Evolutionary conservation across 2,329 filamentous ascomycete species (phyloP), one percentile per base, ranked within the genome.

Genomic region (Fusarium guadeloupense): DNA sequence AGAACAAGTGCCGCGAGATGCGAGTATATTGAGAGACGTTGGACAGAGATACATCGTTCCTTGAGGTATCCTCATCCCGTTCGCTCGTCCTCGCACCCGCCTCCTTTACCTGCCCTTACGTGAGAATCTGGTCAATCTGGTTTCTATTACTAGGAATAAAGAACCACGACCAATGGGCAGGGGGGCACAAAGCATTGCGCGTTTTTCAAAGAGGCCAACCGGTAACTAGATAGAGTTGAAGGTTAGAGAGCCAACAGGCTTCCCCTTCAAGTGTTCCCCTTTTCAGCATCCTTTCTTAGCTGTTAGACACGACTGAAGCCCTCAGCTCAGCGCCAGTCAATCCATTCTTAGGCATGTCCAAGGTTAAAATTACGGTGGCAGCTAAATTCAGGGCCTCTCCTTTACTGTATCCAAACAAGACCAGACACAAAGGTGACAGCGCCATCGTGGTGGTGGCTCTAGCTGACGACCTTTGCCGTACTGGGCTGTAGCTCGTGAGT

Each of bases 321-420:
- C 20, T 50, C 43, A 33, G 37, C 39, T 34, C 51, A 56, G 44
- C 38, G 44, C 47, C 35, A 47, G 52, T 34, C 40, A 45, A 52
- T 44, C 35, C 43, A 52, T 45, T 14, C 53, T 55, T n/a, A n/a
- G n/a, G n/a, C n/a, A n/a, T n/a, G n/a, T n/a, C n/a, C n/a, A 26
- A 58, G 51, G 54, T 52, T 66, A 60, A 64, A 54, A 66, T 65
- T 69, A 50, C 62, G 67, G 67, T 69, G 64, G 56, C 62, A 69
- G 59, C 54, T 69, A 59, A 55, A 68, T 66, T 55, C 42, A 38
- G 52, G 44, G 31, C 54, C 52, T 56, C 54, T 40, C 41, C 41
- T 49, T 43, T 54, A 37, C 52, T 50, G 39, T 47, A 58, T 52
- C 48, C 28, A 44, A 50, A 50, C 47, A 45, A 45, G 42, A 19